Conservation (phyloP, 768 basidiomycete genomes). For the Galerina sulciceps region DNA sequence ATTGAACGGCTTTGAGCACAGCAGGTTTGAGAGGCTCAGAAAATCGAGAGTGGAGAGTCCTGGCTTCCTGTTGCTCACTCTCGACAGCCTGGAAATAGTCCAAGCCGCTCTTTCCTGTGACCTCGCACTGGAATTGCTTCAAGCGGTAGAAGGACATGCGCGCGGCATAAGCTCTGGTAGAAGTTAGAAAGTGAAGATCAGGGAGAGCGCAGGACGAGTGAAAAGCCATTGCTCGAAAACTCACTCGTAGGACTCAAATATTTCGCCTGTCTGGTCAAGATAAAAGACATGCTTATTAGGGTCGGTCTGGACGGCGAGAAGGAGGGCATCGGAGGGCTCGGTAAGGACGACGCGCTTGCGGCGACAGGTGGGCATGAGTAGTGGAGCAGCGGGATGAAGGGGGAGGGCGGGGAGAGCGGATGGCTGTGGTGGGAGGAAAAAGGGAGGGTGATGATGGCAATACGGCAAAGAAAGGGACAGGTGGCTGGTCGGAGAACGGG, state of each 20-base stretch:
- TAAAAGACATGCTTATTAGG: slow-evolving; percentile 84
- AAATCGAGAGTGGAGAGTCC: slow-evolving; percentile 88
- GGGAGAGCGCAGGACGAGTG: slow-evolving; percentile 21
- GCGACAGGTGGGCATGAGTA: slow-evolving; percentile 81
- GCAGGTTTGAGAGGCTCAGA: slow-evolving; percentile 92
- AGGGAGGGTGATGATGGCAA: slow-evolving; percentile 51
- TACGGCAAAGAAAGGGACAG: slow-evolving; percentile 65
- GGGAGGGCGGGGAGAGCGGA: slow-evolving; percentile 37
- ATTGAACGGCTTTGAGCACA: slow-evolving; percentile 92
- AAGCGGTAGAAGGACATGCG: slow-evolving; percentile 94
- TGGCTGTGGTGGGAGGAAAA: slow-evolving; percentile 47
- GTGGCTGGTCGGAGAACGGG: slow-evolving; percentile 64
- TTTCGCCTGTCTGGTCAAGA: slow-evolving; percentile 94
- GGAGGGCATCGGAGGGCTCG: slow-evolving; percentile 73
- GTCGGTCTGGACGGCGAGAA: slow-evolving; percentile 65
- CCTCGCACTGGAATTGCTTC: slow-evolving; percentile 97
- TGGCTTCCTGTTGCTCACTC: slow-evolving; percentile 88
- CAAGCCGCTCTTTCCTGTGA: slow-evolving; percentile 91
- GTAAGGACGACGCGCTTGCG: slow-evolving; percentile 91
- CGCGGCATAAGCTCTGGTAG: slow-evolving; percentile 73
- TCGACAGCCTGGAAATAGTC: slow-evolving; percentile 95
- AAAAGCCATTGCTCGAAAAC: slow-evolving; percentile 33
- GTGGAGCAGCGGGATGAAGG: slow-evolving; percentile 26
- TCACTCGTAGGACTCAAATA: slow-evolving; percentile 96
- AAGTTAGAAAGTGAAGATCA: slow-evolving; percentile 21